Evolutionary conservation across 78 protist genomes (phyloP).

Genomic region (Dictyostelium discoideum): dicty_2.7 NC_007090.3:2722001-2722500

Average conservation of each 20-base stretch:
- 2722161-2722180: background rate
- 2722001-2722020: background rate
- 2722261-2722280: background rate
- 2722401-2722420: constrained; percentile 24
- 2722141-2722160: constrained; percentile 27
- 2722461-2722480: constrained; percentile 24
- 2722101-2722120: background rate
- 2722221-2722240: background rate
- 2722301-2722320: background rate
- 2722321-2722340: background rate
- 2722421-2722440: constrained; percentile 55
- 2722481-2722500: constrained; percentile 20
- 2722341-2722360: constrained; percentile 17
- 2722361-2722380: background rate
- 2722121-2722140: constrained; percentile 5
- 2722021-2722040: background rate
- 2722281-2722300: background rate
- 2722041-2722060: constrained; percentile 25
- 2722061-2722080: background rate
- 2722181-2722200: constrained; percentile 13
- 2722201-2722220: constrained; percentile 5
- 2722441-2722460: constrained; percentile 22
- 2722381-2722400: background rate
- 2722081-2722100: constrained; percentile 4
- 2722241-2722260: background rate